phyloP scores from a whole-genome alignment of 768 basidiomycete species.

The Boletus bicolor region DNA sequence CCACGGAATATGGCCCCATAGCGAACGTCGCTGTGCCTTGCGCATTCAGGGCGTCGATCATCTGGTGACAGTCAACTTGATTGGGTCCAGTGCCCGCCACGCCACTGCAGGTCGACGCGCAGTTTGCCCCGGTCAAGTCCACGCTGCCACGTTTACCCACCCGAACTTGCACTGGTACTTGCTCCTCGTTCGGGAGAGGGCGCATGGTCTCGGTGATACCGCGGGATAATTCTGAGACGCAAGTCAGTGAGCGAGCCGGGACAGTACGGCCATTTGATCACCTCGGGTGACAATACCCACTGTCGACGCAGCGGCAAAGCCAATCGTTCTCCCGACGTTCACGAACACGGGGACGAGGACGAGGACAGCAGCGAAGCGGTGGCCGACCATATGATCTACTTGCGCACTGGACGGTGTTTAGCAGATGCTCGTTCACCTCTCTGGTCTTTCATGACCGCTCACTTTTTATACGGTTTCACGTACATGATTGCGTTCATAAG shows the following conservation, averaged over 20 bases:
- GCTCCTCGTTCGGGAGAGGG: not conserved
- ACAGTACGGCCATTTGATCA: not conserved
- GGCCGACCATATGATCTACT: not conserved
- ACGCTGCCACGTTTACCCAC: not conserved
- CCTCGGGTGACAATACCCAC: not conserved
- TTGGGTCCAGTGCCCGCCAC: slow-evolving; percentile 2
- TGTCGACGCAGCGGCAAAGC: not conserved
- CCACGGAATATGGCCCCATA: not conserved
- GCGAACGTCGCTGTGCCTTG: not conserved
- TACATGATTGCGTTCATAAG: too few species aligned
- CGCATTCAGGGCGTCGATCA: not conserved
- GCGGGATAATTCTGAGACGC: not conserved
- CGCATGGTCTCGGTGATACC: not conserved
- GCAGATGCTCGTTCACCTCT: too few species aligned
- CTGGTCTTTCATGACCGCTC: too few species aligned
- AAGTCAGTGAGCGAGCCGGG: not conserved
- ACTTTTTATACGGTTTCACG: too few species aligned
- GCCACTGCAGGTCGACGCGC: not conserved
- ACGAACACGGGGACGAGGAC: not conserved
- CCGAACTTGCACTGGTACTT: too few species aligned
- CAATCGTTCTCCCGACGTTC: not conserved
- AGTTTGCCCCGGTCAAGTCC: not conserved
- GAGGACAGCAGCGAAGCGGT: not conserved
- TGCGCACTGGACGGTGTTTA: not conserved
- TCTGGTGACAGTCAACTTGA: slow-evolving; percentile 6